Base-by-base conservation (phyloP, 306 rosid species). In the Ziziphus jujuba region DNA sequence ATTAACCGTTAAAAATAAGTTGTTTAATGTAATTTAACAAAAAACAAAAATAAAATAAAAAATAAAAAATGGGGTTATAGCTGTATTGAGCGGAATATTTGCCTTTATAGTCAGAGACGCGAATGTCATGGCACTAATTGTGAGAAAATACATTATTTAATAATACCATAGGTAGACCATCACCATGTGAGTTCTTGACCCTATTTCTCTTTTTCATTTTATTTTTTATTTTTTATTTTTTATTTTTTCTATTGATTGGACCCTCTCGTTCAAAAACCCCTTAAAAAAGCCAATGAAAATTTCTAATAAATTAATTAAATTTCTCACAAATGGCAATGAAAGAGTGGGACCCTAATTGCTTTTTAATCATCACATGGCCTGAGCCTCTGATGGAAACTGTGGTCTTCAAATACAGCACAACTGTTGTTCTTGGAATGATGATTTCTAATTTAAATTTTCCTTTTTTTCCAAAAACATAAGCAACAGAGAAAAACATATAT, bases 41-140 rank as follows among this genome's bases (percentile, higher is more conserved):
- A 5, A 21, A 12, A 4, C 4, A 12, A 40, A 33, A 19, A 7
- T 0, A 5, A 21, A 12, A 4, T 11, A 12, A 40, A 21, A 1
- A 13, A 3, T 14, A 13, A 3, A 19, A 33, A 51, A 17, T 23
- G 5, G 8, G 23, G 38, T 3, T 9, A 20, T 35, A 36, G 72
- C 72, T 70, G 76, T 62, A 47, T 54, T 63, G 48, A 58, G 59
- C 44, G 16, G 56, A 65, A 63, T 49, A 43, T 56, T 48, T 31
- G 70, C 31, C 66, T 9, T 54, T 35, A n/a, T n/a, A 7, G 72
- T 51, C 78, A 10, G 16, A 34, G 23, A 35, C 19, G 63, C 82
- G 72, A 78, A 74, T 82, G 82, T 84, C 81, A 79, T 71, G 85
- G 81, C 87, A 71, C 72, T 64, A 70, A 80, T 84, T 74, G 72